Percentiles rank a stretch among this genome's conserved stretches.
Evolutionary conservation across 139 green algal species (phyloP).

Genomic region (Volvox reticuliferus): DNA sequence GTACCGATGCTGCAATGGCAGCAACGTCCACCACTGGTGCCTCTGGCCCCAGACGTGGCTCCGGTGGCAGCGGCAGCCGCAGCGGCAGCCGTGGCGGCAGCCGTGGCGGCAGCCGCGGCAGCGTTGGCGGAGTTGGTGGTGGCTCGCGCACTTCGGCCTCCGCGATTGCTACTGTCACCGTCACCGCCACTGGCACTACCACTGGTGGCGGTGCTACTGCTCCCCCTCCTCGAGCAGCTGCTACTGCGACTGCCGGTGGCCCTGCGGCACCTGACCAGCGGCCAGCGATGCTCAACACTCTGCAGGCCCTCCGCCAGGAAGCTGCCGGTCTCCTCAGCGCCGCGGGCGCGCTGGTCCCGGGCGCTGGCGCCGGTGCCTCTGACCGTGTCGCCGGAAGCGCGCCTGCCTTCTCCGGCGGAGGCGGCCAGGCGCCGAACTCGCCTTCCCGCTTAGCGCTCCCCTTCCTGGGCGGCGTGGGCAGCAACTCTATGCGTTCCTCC

Average conservation of each 20-base stretch:
- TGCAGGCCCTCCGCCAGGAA: not conserved
- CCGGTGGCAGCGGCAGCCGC: not conserved
- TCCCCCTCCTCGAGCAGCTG: too few relatives aligned
- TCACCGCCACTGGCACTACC: not conserved
- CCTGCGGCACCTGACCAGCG: not conserved
- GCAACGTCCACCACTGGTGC: not conserved
- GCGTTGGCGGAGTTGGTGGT: too few relatives aligned
- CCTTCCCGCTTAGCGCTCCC: not conserved
- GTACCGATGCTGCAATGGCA: not conserved
- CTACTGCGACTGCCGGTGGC: not conserved
- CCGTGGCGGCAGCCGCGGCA: not conserved
- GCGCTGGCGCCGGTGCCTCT: not conserved
- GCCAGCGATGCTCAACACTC: not conserved
- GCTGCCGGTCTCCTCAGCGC: not conserved
- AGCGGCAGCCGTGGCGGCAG: not conserved
- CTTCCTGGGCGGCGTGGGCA: conserved; percentile 17
- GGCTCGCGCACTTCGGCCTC: not conserved
- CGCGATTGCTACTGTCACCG: not conserved
- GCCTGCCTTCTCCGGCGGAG: not conserved
- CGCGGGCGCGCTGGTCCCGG: not conserved
- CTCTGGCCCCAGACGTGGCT: not conserved
- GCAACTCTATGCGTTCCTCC: conserved; percentile 6
- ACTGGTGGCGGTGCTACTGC: not conserved
- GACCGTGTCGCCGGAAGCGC: not conserved
- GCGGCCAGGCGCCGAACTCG: not conserved